Evolutionary conservation across 306 rosid genomes (phyloP), one percentile per base, ranked within the genome.

Genomic region (Crotalaria pallida): DNA sequence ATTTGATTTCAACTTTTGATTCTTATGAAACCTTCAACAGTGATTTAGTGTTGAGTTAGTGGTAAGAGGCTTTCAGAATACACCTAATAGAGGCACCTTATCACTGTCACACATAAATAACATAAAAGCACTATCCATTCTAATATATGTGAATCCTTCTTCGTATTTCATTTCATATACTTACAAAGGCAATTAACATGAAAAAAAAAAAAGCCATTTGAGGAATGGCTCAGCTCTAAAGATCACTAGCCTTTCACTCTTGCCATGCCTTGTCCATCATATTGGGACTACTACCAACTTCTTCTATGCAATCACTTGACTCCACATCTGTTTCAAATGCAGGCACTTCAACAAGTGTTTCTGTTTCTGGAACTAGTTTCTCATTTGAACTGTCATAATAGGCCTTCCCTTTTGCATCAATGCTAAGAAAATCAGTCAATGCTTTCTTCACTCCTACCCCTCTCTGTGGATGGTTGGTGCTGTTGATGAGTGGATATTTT

Each of bases 371-470:
- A 48, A 67, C 84, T 6, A 50, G 47, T 50, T 73, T 78, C 83
- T 73, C 88, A 55, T 3, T 45, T 29, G 87, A 52, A 59, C 65
- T 77, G 6, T 47, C 47, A 41, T 22, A 67, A 41, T 22, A 67
- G 41, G 29, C 79, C 43, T 77, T 82, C 48, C 77, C 88, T 69
- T 83, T 84, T 1, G 81, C 13, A 68, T 90, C 96, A 19, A 87
- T 82, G 64, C 76, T 83, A 4, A 95, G 92, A 84, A 77, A 89
- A 80, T 91, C 96, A 0, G 97, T 95, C 82, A 95, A 73, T 13
- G 85, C 80, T 67, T 89, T 95, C 77, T 85, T 95, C 29, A 65
- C 92, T 0, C 92, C 91, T 24, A 65, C 64, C 56, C 97, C 86
- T 2, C 80, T 87, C 3, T 83, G 85, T 22, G 89, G 75, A 62